Conservation (phyloP, 169 alveolate species). For the Plasmodium coatneyi region DNA sequence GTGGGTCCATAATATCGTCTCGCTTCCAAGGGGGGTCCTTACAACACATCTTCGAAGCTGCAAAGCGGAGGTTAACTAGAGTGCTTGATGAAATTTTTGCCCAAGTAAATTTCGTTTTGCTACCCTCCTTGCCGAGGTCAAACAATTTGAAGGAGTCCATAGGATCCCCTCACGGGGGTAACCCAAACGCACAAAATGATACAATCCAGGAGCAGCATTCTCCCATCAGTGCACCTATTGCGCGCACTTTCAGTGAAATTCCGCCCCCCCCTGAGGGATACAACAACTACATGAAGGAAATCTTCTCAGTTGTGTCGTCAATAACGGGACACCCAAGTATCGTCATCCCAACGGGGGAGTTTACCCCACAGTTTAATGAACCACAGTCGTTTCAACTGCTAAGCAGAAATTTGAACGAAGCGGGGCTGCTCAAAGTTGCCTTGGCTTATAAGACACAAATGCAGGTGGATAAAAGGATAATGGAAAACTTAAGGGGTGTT, state of each 20-base stretch:
- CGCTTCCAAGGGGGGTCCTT: constrained; percentile 6
- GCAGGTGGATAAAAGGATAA: constrained; percentile 18
- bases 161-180: background rate
- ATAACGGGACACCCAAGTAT: constrained; percentile 52
- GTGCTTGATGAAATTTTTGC: background rate
- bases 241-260: too few relatives aligned
- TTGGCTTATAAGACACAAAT: constrained; percentile 41
- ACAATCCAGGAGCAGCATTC: background rate
- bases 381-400: constrained; percentile 44
- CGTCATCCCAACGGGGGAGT: constrained; percentile 54
- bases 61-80: background rate
- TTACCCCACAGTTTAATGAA: constrained; percentile 39
- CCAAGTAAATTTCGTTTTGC: constrained; percentile 21
- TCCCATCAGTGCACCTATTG: background rate
- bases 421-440: constrained; percentile 41
- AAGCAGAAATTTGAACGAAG: constrained; percentile 9
- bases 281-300: constrained; percentile 61
- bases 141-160: constrained; percentile 19
- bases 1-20: constrained; percentile 48
- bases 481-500: constrained; percentile 9
- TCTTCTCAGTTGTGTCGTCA: constrained; percentile 38
- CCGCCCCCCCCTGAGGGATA: background rate
- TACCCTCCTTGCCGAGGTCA: constrained; percentile 56
- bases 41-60: background rate
- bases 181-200: background rate